Evolutionary conservation across 805 yeast species (phyloP).

Genomic region (Saturnispora serradocipensis): DNA sequence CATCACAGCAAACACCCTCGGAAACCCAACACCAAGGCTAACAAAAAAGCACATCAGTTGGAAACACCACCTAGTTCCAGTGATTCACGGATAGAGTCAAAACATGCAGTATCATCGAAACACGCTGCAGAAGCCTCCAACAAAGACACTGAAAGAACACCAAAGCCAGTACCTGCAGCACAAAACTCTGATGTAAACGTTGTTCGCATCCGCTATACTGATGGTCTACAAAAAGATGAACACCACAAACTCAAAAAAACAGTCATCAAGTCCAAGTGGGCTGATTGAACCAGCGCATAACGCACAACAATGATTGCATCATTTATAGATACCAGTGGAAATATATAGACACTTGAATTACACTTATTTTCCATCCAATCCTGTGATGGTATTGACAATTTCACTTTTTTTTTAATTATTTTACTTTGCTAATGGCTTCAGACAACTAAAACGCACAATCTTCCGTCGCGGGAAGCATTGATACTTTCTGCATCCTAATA

Average conservation of each 20-base stretch:
- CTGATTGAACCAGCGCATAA: neutral
- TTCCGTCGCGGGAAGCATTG: neutral
- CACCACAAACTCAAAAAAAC: neutral
- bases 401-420: too few species aligned
- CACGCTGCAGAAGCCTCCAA: neutral
- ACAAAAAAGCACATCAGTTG: neutral
- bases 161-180: neutral
- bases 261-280: conserved; percentile 3
- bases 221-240: neutral
- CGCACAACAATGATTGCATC: neutral
- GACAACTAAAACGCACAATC: too few species aligned
- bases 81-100: neutral
- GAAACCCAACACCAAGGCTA: neutral
- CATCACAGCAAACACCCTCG: neutral
- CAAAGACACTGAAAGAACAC: neutral
- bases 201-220: conserved; percentile 3
- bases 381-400: neutral
- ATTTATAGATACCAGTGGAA: neutral
- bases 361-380: neutral
- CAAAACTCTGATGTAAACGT: neutral
- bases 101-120: neutral
- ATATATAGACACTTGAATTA: neutral
- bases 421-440: neutral
- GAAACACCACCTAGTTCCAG: conserved; percentile 5
- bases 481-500: neutral